Conservation (phyloP, 352 stramenopile species). For the Thalassiosira tumida region DNA sequence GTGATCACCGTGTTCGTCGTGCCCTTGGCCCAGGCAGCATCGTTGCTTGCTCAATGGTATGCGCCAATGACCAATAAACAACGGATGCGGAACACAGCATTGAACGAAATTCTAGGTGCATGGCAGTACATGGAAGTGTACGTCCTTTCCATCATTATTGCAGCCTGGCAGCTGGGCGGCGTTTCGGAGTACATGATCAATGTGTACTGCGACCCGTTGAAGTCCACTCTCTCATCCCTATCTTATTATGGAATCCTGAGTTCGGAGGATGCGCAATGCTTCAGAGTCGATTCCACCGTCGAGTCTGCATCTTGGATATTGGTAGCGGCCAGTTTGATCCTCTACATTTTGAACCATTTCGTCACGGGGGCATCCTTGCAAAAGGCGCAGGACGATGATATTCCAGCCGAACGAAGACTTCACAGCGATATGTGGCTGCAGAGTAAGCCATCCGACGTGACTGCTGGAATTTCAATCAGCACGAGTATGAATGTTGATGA, state of each 20-base stretch:
- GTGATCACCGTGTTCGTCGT: constrained; percentile 88
- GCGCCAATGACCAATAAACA: constrained; percentile 79
- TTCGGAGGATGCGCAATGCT: constrained; percentile 89
- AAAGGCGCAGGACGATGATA: constrained; percentile 66
- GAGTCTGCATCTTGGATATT: constrained; percentile 87
- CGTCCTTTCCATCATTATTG: constrained; percentile 87
- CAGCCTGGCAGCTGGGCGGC: constrained; percentile 87
- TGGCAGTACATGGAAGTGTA: constrained; percentile 91
- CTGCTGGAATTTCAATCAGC: neutral
- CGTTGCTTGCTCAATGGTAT: constrained; percentile 86
- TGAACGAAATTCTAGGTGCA: constrained; percentile 87
- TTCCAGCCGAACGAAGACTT: constrained; percentile 65
- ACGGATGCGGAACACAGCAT: constrained; percentile 67
- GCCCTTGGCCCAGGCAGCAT: constrained; percentile 83
- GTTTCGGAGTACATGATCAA: constrained; percentile 90
- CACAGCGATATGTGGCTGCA: constrained; percentile 73
- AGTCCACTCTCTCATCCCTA: constrained; percentile 83
- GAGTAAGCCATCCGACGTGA: constrained; percentile 41
- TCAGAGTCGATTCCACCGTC: constrained; percentile 85
- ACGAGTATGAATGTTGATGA: constrained; percentile 51
- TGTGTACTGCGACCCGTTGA: constrained; percentile 84
- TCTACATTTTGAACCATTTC: constrained; percentile 80
- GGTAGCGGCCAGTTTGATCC: constrained; percentile 88
- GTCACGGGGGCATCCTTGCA: constrained; percentile 64
- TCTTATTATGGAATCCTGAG: constrained; percentile 88